These are phyloP conservation scores for Aspergillus arachidicola DNA, from an alignment of 2,329 filamentous ascomycete genomes.

Conservation along the genomic window DNA sequence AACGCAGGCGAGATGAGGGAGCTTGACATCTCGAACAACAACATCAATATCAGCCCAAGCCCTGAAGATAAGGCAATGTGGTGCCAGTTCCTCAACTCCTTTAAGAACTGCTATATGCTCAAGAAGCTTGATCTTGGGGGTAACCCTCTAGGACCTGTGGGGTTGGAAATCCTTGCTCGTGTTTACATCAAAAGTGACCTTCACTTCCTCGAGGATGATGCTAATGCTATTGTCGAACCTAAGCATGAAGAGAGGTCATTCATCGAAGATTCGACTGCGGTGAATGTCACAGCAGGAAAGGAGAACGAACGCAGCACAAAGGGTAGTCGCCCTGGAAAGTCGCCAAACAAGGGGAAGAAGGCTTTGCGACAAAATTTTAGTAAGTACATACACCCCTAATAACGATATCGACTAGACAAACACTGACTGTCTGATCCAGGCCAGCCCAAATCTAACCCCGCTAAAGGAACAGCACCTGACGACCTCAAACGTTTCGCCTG, in stretches of 20 bases:
- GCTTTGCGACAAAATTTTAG: constrained; percentile 12
- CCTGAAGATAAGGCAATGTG: constrained; percentile 43
- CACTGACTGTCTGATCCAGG: constrained; percentile 11
- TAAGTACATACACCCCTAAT: background rate
- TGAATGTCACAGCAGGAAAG: constrained; percentile 18
- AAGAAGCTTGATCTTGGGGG: constrained; percentile 49
- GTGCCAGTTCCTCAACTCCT: constrained; percentile 48
- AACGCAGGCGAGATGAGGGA: constrained; percentile 49
- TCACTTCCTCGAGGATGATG: constrained; percentile 34
- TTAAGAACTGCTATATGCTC: constrained; percentile 46
- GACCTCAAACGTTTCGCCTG: constrained; percentile 32
- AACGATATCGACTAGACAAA: constrained; percentile 2
- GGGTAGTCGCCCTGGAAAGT: constrained; percentile 16
- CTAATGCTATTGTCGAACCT: constrained; percentile 20
- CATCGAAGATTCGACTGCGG: constrained; percentile 9
- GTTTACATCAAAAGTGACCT: constrained; percentile 44
- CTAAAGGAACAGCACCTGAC: constrained; percentile 10
- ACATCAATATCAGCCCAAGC: constrained; percentile 41
- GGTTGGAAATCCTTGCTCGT: constrained; percentile 49
- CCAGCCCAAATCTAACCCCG: background rate
- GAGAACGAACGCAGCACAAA: constrained; percentile 18
- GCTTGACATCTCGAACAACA: constrained; percentile 51
- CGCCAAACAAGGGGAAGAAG: constrained; percentile 21
- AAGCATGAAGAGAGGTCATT: background rate
- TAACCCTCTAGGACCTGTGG: constrained; percentile 46